Evolutionary conservation across 1,284 basidiomycete species (phyloP), one percentile per base, ranked within the genome.

Genomic region (Tilletia indica): DNA sequence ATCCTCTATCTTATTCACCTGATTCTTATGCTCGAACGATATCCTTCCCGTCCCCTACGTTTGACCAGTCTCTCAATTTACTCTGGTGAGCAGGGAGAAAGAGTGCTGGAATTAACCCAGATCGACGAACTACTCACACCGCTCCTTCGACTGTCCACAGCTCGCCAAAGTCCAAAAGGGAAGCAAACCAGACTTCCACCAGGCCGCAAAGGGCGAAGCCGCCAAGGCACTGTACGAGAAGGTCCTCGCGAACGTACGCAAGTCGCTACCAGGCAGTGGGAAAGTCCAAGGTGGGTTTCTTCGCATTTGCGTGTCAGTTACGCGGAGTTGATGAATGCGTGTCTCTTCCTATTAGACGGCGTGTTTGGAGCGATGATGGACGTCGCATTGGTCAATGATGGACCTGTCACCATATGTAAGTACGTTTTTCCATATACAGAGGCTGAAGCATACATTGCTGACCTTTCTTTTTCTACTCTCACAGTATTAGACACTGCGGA

Each of bases 291-390:
- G 67, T 11, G 76, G 77, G 11, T 71, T 70, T 19, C 77, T 82
- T 72, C 2, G 25, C 25, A 31, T 31, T 9, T 42, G 31, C 16
- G 63, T 11, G 8, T 11, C 25, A 31, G 25, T 31, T 31, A 31
- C 25, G 25, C 25, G 25, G 25, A 31, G 25, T 31, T 31, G 25
- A 31, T 31, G 25, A 31, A 31, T 31, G 25, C 25, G 25, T 31
- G 25, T 31, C 25, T 31, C 25, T 31, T 31, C 25, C 25, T 31
- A 31, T 31, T 42, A 77, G 77, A 83, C 42, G 82, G 82, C 48
- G 73, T 73, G 11, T 83, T 83, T 56, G 82, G 82, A 12, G 80
- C 77, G 51, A 82, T 83, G 82, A 83, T 83, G 82, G 80, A 83
- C 66, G 81, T 82, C 9, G 75, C 74, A 1, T 66, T 83, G 5